Percentiles rank a stretch among this genome's conserved stretches.
Conservation (phyloP, 2,329 filamentous ascomycete species). For the Trichoderma polysporum region DNA sequence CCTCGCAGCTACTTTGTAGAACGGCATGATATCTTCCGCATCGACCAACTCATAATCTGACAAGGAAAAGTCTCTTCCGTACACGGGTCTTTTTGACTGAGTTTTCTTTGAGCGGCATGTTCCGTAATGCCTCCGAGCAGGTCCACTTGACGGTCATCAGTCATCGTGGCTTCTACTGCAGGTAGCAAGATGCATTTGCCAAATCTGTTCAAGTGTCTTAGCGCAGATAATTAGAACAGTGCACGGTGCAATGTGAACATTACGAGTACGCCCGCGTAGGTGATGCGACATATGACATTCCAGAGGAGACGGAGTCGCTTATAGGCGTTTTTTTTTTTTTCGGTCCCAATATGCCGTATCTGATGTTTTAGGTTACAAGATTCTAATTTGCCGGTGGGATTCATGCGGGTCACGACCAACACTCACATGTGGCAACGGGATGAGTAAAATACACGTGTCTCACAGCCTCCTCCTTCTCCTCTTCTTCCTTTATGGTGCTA, state of each 20-base stretch:
- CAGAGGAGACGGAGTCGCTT: neutral
- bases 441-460: neutral
- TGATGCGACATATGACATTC: neutral
- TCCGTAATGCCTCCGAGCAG: neutral
- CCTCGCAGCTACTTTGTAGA: neutral
- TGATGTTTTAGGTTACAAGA: neutral
- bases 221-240: neutral
- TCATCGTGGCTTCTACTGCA: too few species aligned
- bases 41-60: neutral
- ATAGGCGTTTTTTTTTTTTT: neutral
- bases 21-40: neutral
- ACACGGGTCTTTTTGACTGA: neutral
- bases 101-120: neutral
- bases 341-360: neutral
- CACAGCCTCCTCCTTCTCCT: neutral
- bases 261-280: neutral
- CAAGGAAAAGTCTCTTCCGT: neutral
- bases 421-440: neutral
- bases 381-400: neutral
- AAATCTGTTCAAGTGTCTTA: neutral
- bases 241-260: neutral
- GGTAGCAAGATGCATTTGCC: neutral
- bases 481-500: neutral
- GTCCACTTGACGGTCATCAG: neutral
- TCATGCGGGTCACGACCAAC: constrained; percentile 2